phyloP scores from a whole-genome alignment of 805 yeast genomes.

The Maudiozyma bulderi region DNA sequence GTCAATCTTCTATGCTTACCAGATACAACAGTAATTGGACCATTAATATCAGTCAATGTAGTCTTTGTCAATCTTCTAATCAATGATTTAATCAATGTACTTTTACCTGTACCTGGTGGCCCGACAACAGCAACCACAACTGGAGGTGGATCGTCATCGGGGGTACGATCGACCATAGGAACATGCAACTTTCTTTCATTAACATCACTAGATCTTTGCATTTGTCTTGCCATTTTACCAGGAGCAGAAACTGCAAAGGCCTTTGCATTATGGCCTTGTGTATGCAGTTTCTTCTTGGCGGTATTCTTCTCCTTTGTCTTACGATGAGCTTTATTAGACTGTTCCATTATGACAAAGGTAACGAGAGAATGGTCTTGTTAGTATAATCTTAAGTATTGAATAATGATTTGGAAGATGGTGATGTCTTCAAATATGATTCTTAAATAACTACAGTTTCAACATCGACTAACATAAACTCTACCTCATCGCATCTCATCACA shows the following conservation, averaged over 20 bases:
- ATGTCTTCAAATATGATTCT: too few species aligned
- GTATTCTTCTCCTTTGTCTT: slow-evolving; percentile 45
- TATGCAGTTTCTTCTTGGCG: slow-evolving; percentile 79
- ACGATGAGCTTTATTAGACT: slow-evolving; percentile 77
- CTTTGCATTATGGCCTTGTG: slow-evolving; percentile 76
- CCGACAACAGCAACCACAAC: slow-evolving; percentile 94
- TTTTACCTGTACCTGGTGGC: slow-evolving; percentile 97
- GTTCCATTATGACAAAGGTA: slow-evolving; percentile 32
- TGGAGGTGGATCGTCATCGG: slow-evolving; percentile 97
- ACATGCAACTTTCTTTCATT: slow-evolving; percentile 82
- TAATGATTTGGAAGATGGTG: not conserved
- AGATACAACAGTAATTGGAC: slow-evolving; percentile 93
- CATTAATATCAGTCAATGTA: slow-evolving; percentile 74
- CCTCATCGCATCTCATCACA: not conserved
- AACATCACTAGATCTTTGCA: slow-evolving; percentile 72
- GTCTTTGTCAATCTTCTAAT: slow-evolving; percentile 84
- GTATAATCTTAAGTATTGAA: not conserved
- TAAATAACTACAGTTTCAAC: too few species aligned
- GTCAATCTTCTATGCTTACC: slow-evolving; percentile 91
- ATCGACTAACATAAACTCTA: not conserved
- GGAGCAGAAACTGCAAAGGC: slow-evolving; percentile 82
- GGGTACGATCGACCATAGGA: slow-evolving; percentile 95
- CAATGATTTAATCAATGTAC: slow-evolving; percentile 82
- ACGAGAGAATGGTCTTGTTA: not conserved
- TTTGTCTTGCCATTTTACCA: slow-evolving; percentile 73